Evolutionary conservation across 2,329 filamentous ascomycete species (phyloP), one percentile per base, ranked within the genome.

Genomic region (Talaromyces piceae): DNA sequence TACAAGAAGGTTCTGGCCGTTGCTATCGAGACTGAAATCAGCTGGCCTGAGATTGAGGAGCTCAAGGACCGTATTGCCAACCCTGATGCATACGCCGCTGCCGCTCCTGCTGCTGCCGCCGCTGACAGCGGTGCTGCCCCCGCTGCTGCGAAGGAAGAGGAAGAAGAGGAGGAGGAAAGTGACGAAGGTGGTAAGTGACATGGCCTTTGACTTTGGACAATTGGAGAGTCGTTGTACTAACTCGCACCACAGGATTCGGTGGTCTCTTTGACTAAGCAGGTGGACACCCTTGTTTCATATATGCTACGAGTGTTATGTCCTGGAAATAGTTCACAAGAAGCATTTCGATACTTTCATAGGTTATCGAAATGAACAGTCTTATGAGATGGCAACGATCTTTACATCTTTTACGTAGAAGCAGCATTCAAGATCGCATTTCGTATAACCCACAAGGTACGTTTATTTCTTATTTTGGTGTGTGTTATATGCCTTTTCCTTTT

Each of bases 31-130:
- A 96, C 88, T 65, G 91, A 95, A 62, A 86, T 86, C 81, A 86
- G 83, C 76, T 98, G 93, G 91, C 84, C 91, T 66, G 89, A 88
- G 76, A 95, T 98, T 68, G 84, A 94, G 68, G 82, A 95, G 77
- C 87, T 98, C 79, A 98, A 98, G 87, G 93, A 98, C 79, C 90
- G 93, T 73, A 96, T 98, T 68, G 89, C 89, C 77, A 97, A 98
- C 84, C 94, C 94, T 63, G 93, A 98, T 51, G 89, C 89, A 51
- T 98, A 97, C 74, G 93, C 91, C 59, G 73, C 88, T 45, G 79
- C 91, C 60, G 89, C 86, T 60, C 89, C 91, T 53, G 82, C 71
- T 59, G 86, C 84, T 52, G 78, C 77, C 51, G 74, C 75, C 49
- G 69, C 74, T 45, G 72, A 73, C 55, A 75, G 73, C 57, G 73